phyloP scores from a whole-genome alignment of 148 eudicot genomes.

The Heliamphora exappendiculata region DNA sequence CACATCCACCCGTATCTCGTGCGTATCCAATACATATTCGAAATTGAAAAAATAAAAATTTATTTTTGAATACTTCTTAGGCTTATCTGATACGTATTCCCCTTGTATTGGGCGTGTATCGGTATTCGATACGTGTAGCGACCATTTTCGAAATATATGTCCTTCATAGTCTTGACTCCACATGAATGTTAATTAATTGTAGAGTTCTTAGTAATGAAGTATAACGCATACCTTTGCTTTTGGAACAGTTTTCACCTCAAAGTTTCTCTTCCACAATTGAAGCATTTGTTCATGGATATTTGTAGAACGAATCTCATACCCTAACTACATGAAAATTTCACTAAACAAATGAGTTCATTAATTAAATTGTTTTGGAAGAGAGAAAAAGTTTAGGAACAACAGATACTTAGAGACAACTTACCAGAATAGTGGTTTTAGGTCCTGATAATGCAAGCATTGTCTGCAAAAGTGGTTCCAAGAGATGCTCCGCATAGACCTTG shows the following conservation, averaged over 20 bases:
- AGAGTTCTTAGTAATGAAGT: not conserved
- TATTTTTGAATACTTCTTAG: no score
- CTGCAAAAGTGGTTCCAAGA: conserved; percentile 71
- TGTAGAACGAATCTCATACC: conserved; percentile 90
- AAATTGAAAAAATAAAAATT: no score
- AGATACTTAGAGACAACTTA: conserved; percentile 17
- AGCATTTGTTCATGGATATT: conserved; percentile 92
- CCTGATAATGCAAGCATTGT: conserved; percentile 78
- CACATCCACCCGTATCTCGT: no score
- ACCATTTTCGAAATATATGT: no score
- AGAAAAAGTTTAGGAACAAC: not conserved
- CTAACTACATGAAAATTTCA: conserved; percentile 41
- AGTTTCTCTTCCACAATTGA: conserved; percentile 67
- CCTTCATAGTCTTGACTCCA: not conserved
- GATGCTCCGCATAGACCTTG: conserved; percentile 94
- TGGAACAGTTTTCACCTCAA: conserved; percentile 70
- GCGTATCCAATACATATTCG: no score
- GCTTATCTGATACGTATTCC: no score
- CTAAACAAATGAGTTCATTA: not conserved
- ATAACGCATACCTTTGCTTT: conserved; percentile 56
- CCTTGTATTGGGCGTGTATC: no score
- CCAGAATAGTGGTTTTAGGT: conserved; percentile 76
- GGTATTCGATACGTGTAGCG: no score
- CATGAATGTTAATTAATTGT: not conserved
- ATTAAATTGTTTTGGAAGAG: not conserved